A percentile compares a stretch with the other conserved stretches of the same genome.
These are phyloP conservation scores for Elsinoe australis DNA, from an alignment of 2,329 filamentous ascomycete genomes.

Conservation along the genomic window DNA sequence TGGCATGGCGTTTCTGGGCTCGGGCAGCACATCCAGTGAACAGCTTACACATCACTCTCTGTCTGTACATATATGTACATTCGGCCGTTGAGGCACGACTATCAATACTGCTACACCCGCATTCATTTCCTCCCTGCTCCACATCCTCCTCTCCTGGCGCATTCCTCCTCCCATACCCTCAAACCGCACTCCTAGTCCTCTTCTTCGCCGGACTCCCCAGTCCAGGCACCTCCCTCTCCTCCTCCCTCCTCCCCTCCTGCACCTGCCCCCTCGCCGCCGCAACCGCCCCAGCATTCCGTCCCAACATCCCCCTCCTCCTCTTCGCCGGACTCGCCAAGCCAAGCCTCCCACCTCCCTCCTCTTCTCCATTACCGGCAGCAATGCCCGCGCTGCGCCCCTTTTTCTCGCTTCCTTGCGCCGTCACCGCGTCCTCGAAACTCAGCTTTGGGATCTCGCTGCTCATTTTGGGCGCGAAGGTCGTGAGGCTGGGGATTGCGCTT, in stretches of 20 bases:
- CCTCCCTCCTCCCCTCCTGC: conserved; percentile 8
- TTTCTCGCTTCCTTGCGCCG: not conserved
- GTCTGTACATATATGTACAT: not conserved
- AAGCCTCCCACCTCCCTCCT: conserved; percentile 1
- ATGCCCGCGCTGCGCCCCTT: not conserved
- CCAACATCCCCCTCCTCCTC: conserved; percentile 25
- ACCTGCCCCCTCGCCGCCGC: conserved; percentile 9
- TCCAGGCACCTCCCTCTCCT: conserved; percentile 19
- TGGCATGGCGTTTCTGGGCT: too few species aligned
- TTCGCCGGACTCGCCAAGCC: conserved; percentile 25
- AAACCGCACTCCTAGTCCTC: conserved; percentile 24
- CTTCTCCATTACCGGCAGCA: too few species aligned
- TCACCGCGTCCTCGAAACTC: conserved; percentile 10
- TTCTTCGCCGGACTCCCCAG: conserved; percentile 29
- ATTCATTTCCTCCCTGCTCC: too few species aligned
- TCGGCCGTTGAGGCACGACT: not conserved
- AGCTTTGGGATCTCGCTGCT: conserved; percentile 1
- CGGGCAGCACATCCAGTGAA: too few species aligned
- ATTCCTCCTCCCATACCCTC: not conserved
- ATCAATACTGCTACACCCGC: too few species aligned
- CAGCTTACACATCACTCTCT: too few species aligned
- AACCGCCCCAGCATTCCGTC: conserved; percentile 2
- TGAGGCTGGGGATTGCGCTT: not conserved
- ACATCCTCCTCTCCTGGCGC: too few species aligned
- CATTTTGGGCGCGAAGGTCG: conserved; percentile 10